Percentiles rank a stretch among this genome's conserved stretches.
Evolutionary conservation across 2,329 filamentous ascomycete species (phyloP).

Genomic region (Ophiostoma himal-ulmi): DNA sequence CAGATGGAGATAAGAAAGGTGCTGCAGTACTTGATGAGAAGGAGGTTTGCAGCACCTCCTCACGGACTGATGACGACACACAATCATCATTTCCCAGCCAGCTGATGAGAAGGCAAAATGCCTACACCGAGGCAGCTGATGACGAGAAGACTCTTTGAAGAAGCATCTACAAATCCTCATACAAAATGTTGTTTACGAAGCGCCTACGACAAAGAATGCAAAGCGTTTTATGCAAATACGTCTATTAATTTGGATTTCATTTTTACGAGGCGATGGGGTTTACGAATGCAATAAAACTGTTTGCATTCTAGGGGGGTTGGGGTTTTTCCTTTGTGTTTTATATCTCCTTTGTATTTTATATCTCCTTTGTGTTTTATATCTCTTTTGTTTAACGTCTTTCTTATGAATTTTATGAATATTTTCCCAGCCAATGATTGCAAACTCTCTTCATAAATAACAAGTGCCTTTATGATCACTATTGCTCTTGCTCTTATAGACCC

Average conservation of each 20-base stretch:
- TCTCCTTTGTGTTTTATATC: not conserved
- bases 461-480: not conserved
- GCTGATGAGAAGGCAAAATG: not conserved
- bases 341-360: not conserved
- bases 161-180: not conserved
- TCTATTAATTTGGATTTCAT: not conserved
- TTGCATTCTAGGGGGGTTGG: not conserved
- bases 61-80: not conserved
- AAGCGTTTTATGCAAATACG: not conserved
- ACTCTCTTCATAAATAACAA: not conserved
- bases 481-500: not conserved
- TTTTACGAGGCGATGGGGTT: not conserved
- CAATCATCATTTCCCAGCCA: not conserved
- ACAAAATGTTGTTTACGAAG: not conserved
- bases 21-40: not conserved
- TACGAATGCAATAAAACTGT: not conserved
- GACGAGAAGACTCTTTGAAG: not conserved
- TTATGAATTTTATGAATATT: slow-evolving; percentile 1
- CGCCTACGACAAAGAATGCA: not conserved
- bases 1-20: not conserved
- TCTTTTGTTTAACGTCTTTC: not conserved
- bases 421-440: not conserved
- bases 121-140: not conserved
- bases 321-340: not conserved
- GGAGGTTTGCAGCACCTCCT: not conserved